Base-by-base conservation (phyloP, 2,329 filamentous ascomycete species). In the Fusarium decemcellulare region DNA sequence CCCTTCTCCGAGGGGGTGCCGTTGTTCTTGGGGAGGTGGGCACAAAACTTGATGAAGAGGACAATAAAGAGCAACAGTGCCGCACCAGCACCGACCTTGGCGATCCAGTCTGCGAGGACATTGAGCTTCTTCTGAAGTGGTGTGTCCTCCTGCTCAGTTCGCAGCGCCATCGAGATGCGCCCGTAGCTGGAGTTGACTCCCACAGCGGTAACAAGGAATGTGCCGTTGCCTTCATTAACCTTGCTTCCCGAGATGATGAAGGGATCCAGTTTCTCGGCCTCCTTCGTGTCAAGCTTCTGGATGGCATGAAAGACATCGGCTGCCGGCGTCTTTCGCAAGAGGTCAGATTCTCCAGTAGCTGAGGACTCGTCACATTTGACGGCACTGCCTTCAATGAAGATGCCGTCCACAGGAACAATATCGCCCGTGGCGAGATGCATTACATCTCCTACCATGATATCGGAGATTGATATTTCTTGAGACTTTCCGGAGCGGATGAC, bases 41-140 rank as follows among this genome's bases (percentile, higher is more conserved):
- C 90, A 27, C 93, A 82, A 76, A 94, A 95, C 74, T 93, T 91
- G 82, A 95, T 93, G 73, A 95, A 89, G 12, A 95, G 84, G 27
- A 94, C 91, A 55, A 94, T 81, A 76, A 96, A 95, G 18, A 95
- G 84, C 8, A 95, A 80, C 14, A 92, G 79, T 46, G 92, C 92
- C 34, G 93, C 90, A 59, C 88, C 88, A 72, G 91, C 89, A 30
- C 87, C 87, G 29, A 79, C 64, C 64, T 78, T 81, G n/a, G 80
- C 80, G 52, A 81, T 81, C 72, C 70, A 74, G 47, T 75, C 70
- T 27, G 73, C 67, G 27, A 68, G 64, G 36, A 72, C n/a, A 29
- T 79, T 83, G 4, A 89, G 81, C 76, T 87, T 88, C 71, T 82
- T 81, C 74, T 89, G 87, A 4, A 89, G 78, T 0, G 86, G 86